Conservation (phyloP, 2,329 filamentous ascomycete species). For the Lachnellula subtilissima region DNA sequence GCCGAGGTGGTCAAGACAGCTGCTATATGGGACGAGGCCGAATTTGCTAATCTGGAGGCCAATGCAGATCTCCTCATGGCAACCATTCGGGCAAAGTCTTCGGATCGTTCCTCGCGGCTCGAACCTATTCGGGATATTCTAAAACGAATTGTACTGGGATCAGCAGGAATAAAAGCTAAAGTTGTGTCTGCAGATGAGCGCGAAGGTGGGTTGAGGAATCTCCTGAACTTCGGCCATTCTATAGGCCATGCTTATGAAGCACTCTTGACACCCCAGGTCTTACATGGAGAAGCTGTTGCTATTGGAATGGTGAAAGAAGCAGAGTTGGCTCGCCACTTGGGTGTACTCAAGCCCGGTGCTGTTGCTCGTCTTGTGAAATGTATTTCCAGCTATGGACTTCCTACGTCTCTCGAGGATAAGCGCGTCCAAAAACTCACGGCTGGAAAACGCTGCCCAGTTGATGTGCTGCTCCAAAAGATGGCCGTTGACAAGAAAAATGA, state of each 20-base stretch:
- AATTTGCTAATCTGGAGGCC: conserved; percentile 79
- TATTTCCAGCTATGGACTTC: conserved; percentile 87
- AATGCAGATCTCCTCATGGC: conserved; percentile 73
- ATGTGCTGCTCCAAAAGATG: conserved; percentile 86
- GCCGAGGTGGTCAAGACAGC: conserved; percentile 97
- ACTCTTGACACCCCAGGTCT: conserved; percentile 87
- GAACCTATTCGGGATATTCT: conserved; percentile 65
- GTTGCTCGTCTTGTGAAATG: conserved; percentile 89
- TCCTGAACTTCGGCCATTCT: conserved; percentile 96
- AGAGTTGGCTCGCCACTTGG: conserved; percentile 84
- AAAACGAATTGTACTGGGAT: conserved; percentile 79
- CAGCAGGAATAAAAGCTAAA: conserved; percentile 86
- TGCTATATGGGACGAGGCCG: conserved; percentile 86
- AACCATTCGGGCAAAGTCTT: conserved; percentile 59
- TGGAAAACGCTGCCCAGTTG: conserved; percentile 81
- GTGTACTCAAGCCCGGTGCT: conserved; percentile 77
- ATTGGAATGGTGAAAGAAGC: conserved; percentile 99
- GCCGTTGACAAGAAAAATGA: conserved; percentile 99
- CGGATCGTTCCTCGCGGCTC: conserved; percentile 52
- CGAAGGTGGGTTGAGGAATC: conserved; percentile 87
- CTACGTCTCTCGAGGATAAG: conserved; percentile 79
- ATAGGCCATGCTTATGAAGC: conserved; percentile 97
- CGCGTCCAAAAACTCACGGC: conserved; percentile 76
- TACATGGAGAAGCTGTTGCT: conserved; percentile 92
- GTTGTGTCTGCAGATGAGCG: conserved; percentile 94